Base-by-base conservation (phyloP, 306 rosid species). In the Cucurbita maxima region DNA sequence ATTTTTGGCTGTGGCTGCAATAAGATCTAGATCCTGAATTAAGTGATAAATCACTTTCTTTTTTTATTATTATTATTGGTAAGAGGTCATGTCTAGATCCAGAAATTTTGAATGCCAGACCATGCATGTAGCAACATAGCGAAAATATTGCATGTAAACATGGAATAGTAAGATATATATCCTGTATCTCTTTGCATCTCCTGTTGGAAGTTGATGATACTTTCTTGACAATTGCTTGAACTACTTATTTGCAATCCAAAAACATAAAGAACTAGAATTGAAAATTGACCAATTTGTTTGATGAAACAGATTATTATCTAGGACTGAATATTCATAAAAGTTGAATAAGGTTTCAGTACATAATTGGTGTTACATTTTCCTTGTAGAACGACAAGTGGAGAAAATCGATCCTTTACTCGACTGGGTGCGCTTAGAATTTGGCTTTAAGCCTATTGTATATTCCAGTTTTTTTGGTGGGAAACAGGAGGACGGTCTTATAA, bases 341-440 rank as follows among this genome's bases (percentile, higher is more conserved):
- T 12, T 14, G 54, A 50, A 50, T 50, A 14, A 62, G 7, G 40
- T 14, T 38, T 62, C 14, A n/a, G 37, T 64, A 41, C 37, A 64
- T 62, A 56, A 73, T 63, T 18, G 67, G 67, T 78, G 38, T 75
- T 58, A 6, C 47, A 63, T 51, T 68, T 78, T 61, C 73, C 66
- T 74, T 79, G 84, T 79, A 94, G 99, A 89, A 20, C 78, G 80
- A 40, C 99, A 94, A 82, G 92, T 89, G 83, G 90, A 85, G 82
- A 91, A 91, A 79, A 69, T 91, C 6, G 92, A 94, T 77, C 99
- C 97, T 34, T 76, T 91, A 62, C 96, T 94, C 64, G 76, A 50
- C 40, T 94, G 99, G 99, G 63, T 89, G 81, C 84, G 82, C 78
- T 89, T 85, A 0, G 96, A 94, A 75, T 91, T 91, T 81, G 99